Percentiles rank a stretch among this genome's conserved stretches.
These are phyloP conservation scores for Parasitella parasitica DNA, from an alignment of 371 early-diverging fungal genomes.

Conservation along the genomic window DNA sequence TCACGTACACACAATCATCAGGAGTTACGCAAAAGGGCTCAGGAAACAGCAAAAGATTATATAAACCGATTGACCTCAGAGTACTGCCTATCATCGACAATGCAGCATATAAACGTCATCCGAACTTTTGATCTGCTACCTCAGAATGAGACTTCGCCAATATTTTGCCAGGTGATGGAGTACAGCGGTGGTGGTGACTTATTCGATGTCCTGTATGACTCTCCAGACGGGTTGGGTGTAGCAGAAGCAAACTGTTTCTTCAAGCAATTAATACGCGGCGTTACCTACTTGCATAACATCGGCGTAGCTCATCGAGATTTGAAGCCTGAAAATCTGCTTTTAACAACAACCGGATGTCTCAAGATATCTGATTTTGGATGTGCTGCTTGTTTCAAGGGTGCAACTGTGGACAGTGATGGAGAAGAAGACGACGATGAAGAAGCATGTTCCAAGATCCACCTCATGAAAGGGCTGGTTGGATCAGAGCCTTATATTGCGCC, in stretches of 20 bases:
- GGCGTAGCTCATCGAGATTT: conserved; percentile 69
- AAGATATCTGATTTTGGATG: conserved; percentile 91
- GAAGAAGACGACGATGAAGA: conserved; percentile 31
- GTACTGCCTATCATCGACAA: conserved; percentile 62
- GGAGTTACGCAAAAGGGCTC: conserved; percentile 62
- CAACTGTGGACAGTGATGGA: conserved; percentile 23
- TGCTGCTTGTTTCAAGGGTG: conserved; percentile 51
- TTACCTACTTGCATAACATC: conserved; percentile 60
- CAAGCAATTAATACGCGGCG: conserved; percentile 65
- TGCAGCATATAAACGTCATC: conserved; percentile 67
- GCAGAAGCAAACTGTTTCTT: conserved; percentile 57
- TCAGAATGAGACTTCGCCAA: conserved; percentile 48
- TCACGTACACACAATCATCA: conserved; percentile 16
- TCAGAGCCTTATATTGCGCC: conserved; percentile 61
- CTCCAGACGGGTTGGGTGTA: conserved; percentile 36
- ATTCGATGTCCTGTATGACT: conserved; percentile 52
- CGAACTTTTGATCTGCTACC: conserved; percentile 67
- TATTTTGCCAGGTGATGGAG: conserved; percentile 72
- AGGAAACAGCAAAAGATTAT: conserved; percentile 62
- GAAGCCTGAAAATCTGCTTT: conserved; percentile 84
- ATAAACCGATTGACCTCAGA: conserved; percentile 63
- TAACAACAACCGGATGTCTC: conserved; percentile 76
- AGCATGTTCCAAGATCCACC: conserved; percentile 11
- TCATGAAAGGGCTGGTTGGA: conserved; percentile 43
- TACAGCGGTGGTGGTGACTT: conserved; percentile 70